Base-by-base conservation (phyloP, 1,139 yeast genomes). In the Hyphopichia buzzinii region DNA sequence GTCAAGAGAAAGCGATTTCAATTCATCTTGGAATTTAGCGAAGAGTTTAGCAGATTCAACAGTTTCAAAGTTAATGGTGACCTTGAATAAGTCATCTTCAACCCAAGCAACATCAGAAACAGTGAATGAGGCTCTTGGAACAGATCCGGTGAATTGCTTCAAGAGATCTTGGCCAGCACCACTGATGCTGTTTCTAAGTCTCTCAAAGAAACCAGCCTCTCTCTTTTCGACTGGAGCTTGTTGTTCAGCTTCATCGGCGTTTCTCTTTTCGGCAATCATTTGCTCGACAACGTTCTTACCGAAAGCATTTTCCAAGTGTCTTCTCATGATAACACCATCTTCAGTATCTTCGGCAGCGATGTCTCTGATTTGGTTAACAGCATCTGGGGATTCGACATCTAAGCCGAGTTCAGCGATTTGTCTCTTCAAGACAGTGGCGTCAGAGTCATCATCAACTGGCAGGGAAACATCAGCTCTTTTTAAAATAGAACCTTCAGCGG, bases 61-160 rank as follows among this genome's bases (percentile, higher is more conserved):
- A 14, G 56, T 51, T 40, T 51, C 45, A 38, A 52, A 54, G 37
- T 55, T 50, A 40, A 58, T 39, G 17, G 62, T 55, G 27, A 59
- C 64, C 49, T 59, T 53, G 47, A 49, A 59, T 30, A 58, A 47
- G 38, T 50, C 55, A 34, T 46, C 60, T 33, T 47, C 48, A 14
- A 58, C 45, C 41, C 40, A 53, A 34, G 50, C 50, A 33, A 58
- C 60, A 33, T 57, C 55, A 26, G 54, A 46, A 28, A 60, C 59
- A 21, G 52, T 44, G 39, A 60, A 55, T 19, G 52, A 50, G 31
- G 65, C 64, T 44, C 54, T 54, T 35, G 64, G 64, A 42, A 55
- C 52, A 10, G 34, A n/a, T 8, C 34, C 31, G n/a, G 32, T 30
- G 35, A 37, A 37, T 29, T 29, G 25, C 10, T 17, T 36, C 24